Conservation (phyloP, 305 asterid species). For the Solanum chacoense region DNA sequence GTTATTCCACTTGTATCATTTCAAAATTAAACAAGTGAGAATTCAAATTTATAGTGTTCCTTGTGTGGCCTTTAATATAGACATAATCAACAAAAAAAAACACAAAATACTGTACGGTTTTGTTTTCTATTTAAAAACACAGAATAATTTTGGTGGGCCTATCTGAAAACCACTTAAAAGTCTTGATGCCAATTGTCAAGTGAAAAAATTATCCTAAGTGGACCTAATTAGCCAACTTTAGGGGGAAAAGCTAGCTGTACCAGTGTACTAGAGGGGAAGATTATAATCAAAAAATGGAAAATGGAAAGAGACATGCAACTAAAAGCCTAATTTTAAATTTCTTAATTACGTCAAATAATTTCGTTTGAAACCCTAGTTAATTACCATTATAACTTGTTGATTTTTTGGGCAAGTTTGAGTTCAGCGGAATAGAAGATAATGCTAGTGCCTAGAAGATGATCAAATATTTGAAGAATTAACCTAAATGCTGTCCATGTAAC, state of each 20-base stretch:
- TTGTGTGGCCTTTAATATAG: not conserved
- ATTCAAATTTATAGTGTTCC: not conserved
- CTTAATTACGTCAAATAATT: not conserved
- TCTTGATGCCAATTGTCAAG: not conserved
- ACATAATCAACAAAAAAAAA: not conserved
- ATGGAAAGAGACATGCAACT: not conserved
- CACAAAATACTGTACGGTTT: conserved; percentile 1
- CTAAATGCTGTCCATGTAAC: not conserved
- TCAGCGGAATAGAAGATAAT: not conserved
- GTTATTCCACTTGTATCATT: not conserved
- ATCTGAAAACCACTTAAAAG: not conserved
- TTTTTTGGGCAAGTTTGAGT: not conserved
- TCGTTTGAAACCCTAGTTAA: not conserved
- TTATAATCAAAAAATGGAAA: not conserved
- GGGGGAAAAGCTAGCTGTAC: not conserved
- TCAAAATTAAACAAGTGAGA: not conserved
- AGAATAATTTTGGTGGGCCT: conserved; percentile 10
- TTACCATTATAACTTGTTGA: not conserved
- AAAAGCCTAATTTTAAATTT: not conserved
- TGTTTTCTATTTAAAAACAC: not conserved
- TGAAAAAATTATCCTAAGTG: not conserved
- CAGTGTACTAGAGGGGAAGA: not conserved
- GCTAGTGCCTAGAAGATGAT: not conserved
- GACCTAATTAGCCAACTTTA: not conserved
- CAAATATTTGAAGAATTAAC: not conserved